Evolutionary conservation across 192 early-diverging fungal species (phyloP).

Genomic region (Coemansia aciculifera): DNA sequence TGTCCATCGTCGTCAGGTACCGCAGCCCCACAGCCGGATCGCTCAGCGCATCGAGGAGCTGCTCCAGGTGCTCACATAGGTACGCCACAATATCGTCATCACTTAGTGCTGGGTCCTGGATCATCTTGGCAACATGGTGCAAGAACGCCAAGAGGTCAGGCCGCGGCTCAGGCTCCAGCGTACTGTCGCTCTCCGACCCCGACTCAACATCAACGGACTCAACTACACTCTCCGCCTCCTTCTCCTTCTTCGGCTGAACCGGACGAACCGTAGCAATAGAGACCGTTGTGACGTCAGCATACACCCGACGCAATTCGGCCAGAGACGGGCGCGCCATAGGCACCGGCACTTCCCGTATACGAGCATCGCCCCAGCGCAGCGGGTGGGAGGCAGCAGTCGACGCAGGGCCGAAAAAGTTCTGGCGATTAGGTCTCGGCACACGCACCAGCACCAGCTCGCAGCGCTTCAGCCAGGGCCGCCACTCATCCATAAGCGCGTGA

Average conservation of each 20-base stretch:
- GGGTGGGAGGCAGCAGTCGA: neutral
- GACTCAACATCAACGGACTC: neutral
- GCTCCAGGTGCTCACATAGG: slow-evolving; percentile 62
- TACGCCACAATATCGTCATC: slow-evolving; percentile 57
- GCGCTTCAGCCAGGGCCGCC: slow-evolving; percentile 64
- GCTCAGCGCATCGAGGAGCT: slow-evolving; percentile 57
- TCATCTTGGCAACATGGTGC: slow-evolving; percentile 32
- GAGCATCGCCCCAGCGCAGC: slow-evolving; percentile 49
- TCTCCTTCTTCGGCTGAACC: neutral
- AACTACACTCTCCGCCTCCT: neutral
- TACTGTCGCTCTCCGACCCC: slow-evolving; percentile 27
- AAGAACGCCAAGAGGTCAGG: slow-evolving; percentile 44
- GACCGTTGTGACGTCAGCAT: slow-evolving; percentile 30
- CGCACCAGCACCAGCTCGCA: slow-evolving; percentile 78
- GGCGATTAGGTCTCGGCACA: slow-evolving; percentile 34
- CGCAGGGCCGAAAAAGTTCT: slow-evolving; percentile 20
- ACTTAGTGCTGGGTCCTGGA: slow-evolving; percentile 22
- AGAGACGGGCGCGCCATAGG: slow-evolving; percentile 71
- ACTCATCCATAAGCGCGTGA: slow-evolving; percentile 67
- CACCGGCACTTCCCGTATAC: slow-evolving; percentile 74
- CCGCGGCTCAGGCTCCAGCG: slow-evolving; percentile 40
- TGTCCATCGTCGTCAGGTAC: slow-evolving; percentile 48
- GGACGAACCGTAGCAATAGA: neutral
- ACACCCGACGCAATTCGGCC: slow-evolving; percentile 41
- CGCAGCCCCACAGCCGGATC: slow-evolving; percentile 57